Conservation (phyloP, 164 flowering plant species). For the Vitis rupestris region DNA sequence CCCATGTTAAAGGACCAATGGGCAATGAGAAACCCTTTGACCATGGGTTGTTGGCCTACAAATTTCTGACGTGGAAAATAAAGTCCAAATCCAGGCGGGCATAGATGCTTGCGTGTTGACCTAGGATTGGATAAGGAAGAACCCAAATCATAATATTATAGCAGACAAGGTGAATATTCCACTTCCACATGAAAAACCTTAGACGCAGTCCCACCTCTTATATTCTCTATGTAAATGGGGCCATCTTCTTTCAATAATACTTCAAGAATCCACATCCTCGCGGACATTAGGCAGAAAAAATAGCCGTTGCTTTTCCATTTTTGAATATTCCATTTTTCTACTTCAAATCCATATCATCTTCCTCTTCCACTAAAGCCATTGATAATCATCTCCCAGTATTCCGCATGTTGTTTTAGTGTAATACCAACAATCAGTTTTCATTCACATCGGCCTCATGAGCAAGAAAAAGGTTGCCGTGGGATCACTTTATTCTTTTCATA, state of each 20-base stretch:
- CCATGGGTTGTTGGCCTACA: background rate
- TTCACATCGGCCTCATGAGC: too few relatives aligned
- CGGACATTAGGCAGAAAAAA: constrained; percentile 15
- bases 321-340: constrained; percentile 15
- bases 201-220: constrained; percentile 5
- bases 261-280: constrained; percentile 24
- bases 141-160: constrained; percentile 21
- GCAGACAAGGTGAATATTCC: constrained; percentile 35
- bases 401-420: too few relatives aligned
- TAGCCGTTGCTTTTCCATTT: constrained; percentile 21
- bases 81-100: constrained; percentile 1
- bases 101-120: constrained; percentile 21
- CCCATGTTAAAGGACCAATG: background rate
- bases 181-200: constrained; percentile 19
- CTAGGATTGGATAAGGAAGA: constrained; percentile 32
- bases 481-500: too few relatives aligned
- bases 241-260: constrained; percentile 20
- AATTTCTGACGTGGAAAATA: constrained; percentile 15
- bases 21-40: background rate
- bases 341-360: background rate
- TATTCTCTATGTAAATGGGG: constrained; percentile 18
- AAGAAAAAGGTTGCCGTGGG: too few relatives aligned
- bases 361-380: too few relatives aligned
- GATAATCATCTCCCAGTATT: too few relatives aligned
- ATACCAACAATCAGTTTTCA: too few relatives aligned